Evolutionary conservation across 1,284 basidiomycete genomes (phyloP), one percentile per base, ranked within the genome.

Genomic region (Cryptococcus sp.): DNA sequence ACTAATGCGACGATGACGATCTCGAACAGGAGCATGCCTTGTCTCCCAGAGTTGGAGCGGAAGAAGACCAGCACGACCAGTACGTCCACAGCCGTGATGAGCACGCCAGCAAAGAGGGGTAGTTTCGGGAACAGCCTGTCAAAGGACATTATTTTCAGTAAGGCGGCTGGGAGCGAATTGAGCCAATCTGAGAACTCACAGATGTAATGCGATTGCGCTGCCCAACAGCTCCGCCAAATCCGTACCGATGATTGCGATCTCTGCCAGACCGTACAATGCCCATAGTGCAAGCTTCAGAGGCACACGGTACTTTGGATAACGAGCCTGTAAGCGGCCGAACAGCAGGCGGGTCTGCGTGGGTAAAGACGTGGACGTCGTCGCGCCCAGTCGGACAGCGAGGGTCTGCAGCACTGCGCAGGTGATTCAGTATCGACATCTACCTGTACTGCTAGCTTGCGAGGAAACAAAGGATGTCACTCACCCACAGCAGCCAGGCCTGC

Each of bases 61-160:
- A 76, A 79, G 70, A 78, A 78, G 27, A 75, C 50, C 19, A 80
- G 64, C 16, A 79, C 69, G 56, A 96, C 70, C 55, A 97, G 80
- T 16, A 95, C 91, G 72, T 97, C 93, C 38, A 84, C 82, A 0
- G 87, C 87, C 2, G 93, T 96, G 61, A 95, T 82, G 46, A 95
- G 81, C 2, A 95, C 89, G 41, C 88, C 88, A 1, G 85, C 88
- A 83, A 86, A 93, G 5, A 93, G 80, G 27, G 91, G 85, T 10
- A 95, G 80, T 38, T 79, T 80, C 0, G 93, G 92, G 70, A 94
- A 91, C 44, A 95, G 82, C 2, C 80, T 35, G 31, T 5, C 5
- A 35, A 10, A 35, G 31, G 81, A 69, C 17, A n/a, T 17, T n/a
- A 40, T 25, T 10, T 6, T 22, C 39, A n/a, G 46, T n/a, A 38